Percentiles rank a stretch among this genome's conserved stretches.
These are phyloP conservation scores for Abelmoschus esculentus DNA, from an alignment of 345 rosid genomes.

Conservation along the genomic window DNA sequence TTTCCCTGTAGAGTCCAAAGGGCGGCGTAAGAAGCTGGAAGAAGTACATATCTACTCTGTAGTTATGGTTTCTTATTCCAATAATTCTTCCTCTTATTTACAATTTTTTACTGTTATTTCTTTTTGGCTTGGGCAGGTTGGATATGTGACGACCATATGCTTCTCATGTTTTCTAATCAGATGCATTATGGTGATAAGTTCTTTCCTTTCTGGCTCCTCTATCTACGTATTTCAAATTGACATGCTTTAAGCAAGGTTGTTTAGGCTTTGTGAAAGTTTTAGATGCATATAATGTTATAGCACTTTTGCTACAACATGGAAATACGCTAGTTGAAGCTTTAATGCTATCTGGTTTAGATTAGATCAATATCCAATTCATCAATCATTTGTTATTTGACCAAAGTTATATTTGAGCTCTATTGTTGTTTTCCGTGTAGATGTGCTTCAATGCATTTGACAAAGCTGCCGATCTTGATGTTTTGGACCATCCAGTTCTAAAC, in stretches of 20 bases:
- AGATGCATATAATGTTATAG: neutral
- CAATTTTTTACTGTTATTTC: neutral
- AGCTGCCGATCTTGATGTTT: conserved; percentile 75
- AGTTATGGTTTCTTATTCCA: neutral
- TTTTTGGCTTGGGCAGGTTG: conserved; percentile 55
- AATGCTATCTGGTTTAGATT: neutral
- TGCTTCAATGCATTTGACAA: conserved; percentile 76
- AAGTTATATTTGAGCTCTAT: neutral
- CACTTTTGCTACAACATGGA: neutral
- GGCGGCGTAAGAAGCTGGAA: conserved; percentile 80
- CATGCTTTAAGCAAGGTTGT: neutral
- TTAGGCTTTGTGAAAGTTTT: neutral
- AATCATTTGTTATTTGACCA: neutral
- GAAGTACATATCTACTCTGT: conserved; percentile 43
- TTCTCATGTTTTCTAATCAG: conserved; percentile 80
- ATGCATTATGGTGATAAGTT: conserved; percentile 64
- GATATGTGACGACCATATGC: conserved; percentile 84
- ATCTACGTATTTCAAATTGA: neutral
- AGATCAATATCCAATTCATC: neutral
- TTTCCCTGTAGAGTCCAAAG: conserved; percentile 92
- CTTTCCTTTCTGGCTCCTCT: neutral
- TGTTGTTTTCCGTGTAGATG: conserved; percentile 34
- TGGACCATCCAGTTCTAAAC: conserved; percentile 80
- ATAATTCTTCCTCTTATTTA: neutral
- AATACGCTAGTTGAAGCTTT: neutral